Conservation (phyloP, 202 grass and related monocot genomes). For the Digitaria exilis region DNA sequence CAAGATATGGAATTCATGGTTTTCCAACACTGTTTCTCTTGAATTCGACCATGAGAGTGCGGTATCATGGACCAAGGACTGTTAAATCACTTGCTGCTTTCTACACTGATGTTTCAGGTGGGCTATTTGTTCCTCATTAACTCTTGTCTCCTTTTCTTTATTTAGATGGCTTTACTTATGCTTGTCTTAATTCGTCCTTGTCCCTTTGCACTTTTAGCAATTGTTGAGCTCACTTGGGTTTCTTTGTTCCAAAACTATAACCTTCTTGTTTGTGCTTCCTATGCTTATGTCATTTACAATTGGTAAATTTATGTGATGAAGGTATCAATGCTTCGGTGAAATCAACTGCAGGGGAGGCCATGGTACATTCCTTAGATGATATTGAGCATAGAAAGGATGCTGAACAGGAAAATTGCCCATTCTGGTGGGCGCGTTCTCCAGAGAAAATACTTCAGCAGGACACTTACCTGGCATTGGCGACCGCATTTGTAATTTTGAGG, state of each 20-base stretch:
- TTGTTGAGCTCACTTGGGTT: background rate
- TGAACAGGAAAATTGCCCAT: constrained; percentile 86
- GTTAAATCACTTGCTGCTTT: constrained; percentile 73
- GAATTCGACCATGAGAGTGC: constrained; percentile 87
- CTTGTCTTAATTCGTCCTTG: background rate
- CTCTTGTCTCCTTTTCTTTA: background rate
- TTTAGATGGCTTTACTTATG: background rate
- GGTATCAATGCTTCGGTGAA: constrained; percentile 61
- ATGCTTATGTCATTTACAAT: constrained; percentile 24
- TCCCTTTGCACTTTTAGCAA: constrained; percentile 1
- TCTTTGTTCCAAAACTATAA: background rate
- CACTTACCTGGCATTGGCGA: constrained; percentile 80
- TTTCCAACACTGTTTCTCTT: constrained; percentile 94
- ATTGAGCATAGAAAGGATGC: constrained; percentile 49
- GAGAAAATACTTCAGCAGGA: constrained; percentile 97
- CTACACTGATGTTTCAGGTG: constrained; percentile 91
- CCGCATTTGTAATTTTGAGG: constrained; percentile 68
- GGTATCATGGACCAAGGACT: constrained; percentile 83
- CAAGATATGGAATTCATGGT: constrained; percentile 94
- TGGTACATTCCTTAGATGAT: constrained; percentile 53
- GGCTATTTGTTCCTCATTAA: constrained; percentile 17
- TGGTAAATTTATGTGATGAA: constrained; percentile 45
- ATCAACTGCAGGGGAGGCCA: constrained; percentile 44
- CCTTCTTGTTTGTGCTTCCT: background rate
- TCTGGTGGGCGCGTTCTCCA: constrained; percentile 92